Evolutionary conservation across 1,284 basidiomycete genomes (phyloP), one percentile per base, ranked within the genome.

Genomic region (Cryptococcus floricola): DNA sequence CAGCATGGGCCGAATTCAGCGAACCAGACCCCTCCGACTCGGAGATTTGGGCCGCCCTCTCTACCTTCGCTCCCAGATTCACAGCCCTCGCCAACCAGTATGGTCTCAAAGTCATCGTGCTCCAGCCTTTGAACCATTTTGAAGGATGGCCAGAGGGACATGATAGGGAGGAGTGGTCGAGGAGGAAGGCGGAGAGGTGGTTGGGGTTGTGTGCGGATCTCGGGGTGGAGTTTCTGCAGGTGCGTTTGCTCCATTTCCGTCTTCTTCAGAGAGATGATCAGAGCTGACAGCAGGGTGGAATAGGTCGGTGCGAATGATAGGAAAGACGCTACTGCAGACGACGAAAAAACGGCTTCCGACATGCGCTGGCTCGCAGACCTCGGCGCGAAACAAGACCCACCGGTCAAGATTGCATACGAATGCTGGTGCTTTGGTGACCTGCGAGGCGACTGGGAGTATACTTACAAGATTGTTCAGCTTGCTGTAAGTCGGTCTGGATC

Each of bases 291-390:
- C 23, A 23, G 23, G 58, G 48, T 43, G 56, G 59, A 42, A 18
- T 38, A 16, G 62, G 64, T 67, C 5, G 65, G 65, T 2, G 34
- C 53, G 16, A 63, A 67, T 49, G 60, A 67, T 52, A 46, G 56
- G 27, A 19, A 43, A n/a, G 61, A 63, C 10, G 61, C 59, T 1
- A 31, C 38, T 14, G 58, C 43, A 12, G n/a, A 25, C 10, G 34
- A 52, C 23, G 56, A 61, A 6, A 56, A 56, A 16, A 49, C 50
- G 3, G 61, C 53, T 1, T 41, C 34, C 12, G 63, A 67, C 39
- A n/a, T 67, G 50, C 45, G 51, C 31, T 64, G 57, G 55, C 44
- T 67, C 1, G 65, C 59, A 1, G 61, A 64, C 10, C 43, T 63
- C 7, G 61, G 48, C 3, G 51, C 57, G 6, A 47, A 37, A 25